phyloP scores from a whole-genome alignment of 805 yeast genomes.

The Candida manassasensis region DNA sequence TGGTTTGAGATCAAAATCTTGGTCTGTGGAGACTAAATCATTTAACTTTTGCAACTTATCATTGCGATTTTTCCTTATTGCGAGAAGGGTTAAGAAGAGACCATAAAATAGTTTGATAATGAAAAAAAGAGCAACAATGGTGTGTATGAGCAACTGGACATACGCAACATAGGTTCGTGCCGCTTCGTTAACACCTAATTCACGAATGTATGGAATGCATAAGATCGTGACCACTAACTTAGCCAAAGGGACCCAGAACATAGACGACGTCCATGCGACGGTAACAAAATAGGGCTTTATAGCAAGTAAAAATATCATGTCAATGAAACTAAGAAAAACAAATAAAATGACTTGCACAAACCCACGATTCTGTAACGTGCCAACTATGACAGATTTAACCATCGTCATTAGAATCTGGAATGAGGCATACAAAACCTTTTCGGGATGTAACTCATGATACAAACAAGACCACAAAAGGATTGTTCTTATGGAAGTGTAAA shows the following conservation, averaged over 20 bases:
- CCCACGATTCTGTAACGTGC: slow-evolving; percentile 42
- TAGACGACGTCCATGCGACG: slow-evolving; percentile 23
- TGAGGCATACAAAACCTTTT: slow-evolving; percentile 32
- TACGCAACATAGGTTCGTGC: slow-evolving; percentile 40
- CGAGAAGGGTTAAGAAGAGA: slow-evolving; percentile 20
- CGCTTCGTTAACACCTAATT: slow-evolving; percentile 32
- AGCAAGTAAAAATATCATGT: slow-evolving; percentile 16
- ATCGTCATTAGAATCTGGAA: slow-evolving; percentile 31
- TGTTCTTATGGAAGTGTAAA: slow-evolving; percentile 45
- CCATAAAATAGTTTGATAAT: slow-evolving; percentile 25
- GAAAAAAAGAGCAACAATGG: slow-evolving; percentile 26
- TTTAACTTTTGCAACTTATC: too few relatives aligned
- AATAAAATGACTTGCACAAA: slow-evolving; percentile 39
- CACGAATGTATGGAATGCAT: slow-evolving; percentile 39
- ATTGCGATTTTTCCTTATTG: slow-evolving; percentile 15
- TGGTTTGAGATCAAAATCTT: too few relatives aligned
- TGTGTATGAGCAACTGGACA: slow-evolving; percentile 39
- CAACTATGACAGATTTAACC: slow-evolving; percentile 38
- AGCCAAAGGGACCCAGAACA: slow-evolving; percentile 34
- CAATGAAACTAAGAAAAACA: slow-evolving; percentile 30
- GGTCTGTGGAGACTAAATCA: too few relatives aligned
- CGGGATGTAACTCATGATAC: slow-evolving; percentile 43
- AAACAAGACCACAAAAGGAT: slow-evolving; percentile 44
- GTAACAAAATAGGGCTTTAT: slow-evolving; percentile 26
- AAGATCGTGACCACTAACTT: slow-evolving; percentile 36